A percentile compares a stretch with the other conserved stretches of the same genome.
Conservation (phyloP, 2,329 filamentous ascomycete genomes). For the Scortechinia acanthostroma region DNA sequence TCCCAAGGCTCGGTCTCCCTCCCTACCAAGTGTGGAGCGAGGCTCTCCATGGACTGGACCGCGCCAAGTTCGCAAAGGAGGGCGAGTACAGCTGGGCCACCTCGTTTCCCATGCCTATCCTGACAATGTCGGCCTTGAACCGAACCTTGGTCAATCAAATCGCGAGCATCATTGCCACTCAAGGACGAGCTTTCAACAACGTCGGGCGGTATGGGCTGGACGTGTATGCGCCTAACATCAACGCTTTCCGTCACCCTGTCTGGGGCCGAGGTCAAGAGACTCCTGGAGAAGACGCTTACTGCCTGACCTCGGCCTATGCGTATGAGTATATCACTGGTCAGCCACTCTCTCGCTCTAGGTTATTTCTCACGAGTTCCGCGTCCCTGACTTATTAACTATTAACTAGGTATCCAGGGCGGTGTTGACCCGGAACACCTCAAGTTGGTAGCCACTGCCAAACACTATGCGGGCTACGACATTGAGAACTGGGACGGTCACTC, state of each 20-base stretch:
- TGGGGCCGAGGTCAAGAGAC: slow-evolving; percentile 43
- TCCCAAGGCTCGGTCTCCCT: slow-evolving; percentile 36
- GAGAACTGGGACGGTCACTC: slow-evolving; percentile 1
- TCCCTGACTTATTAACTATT: no score
- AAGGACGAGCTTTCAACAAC: slow-evolving; percentile 48
- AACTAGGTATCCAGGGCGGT: slow-evolving; percentile 35
- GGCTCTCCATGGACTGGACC: slow-evolving; percentile 43
- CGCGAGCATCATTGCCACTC: slow-evolving; percentile 35
- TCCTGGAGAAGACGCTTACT: slow-evolving; percentile 36
- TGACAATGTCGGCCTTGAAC: slow-evolving; percentile 44
- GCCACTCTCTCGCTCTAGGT: no score
- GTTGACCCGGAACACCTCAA: slow-evolving; percentile 25
- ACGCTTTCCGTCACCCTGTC: slow-evolving; percentile 41
- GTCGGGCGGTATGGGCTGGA: slow-evolving; percentile 32
- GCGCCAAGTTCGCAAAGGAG: slow-evolving; percentile 35
- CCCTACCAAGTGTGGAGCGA: slow-evolving; percentile 42
- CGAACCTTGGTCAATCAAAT: slow-evolving; percentile 41
- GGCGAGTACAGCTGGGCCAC: slow-evolving; percentile 39
- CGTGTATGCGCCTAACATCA: slow-evolving; percentile 49
- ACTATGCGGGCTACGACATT: slow-evolving; percentile 33
- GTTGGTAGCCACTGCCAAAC: slow-evolving; percentile 32
- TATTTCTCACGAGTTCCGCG: no score
- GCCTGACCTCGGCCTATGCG: slow-evolving; percentile 28
- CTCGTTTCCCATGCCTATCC: slow-evolving; percentile 45
- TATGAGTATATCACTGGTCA: slow-evolving; percentile 35